Evolutionary conservation across 2,329 filamentous ascomycete species (phyloP).

Genomic region (Colletotrichum gloeosporioides): DNA sequence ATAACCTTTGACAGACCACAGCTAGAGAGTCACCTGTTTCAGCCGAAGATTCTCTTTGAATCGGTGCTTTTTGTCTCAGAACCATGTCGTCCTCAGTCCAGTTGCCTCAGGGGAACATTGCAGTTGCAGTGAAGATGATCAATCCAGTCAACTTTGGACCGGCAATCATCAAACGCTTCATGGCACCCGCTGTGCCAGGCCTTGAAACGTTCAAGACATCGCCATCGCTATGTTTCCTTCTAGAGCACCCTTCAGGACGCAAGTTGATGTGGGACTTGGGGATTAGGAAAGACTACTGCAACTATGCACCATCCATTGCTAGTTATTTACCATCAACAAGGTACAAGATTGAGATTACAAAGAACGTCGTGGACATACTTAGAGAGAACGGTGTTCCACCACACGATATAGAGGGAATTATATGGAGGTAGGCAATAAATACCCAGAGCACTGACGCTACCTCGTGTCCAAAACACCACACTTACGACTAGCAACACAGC

Average conservation of each 20-base stretch:
- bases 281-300: slow-evolving; percentile 32
- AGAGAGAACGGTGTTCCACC: slow-evolving; percentile 11
- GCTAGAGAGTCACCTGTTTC: not conserved
- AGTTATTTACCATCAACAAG: slow-evolving; percentile 30
- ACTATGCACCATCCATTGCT: slow-evolving; percentile 29
- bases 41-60: not conserved
- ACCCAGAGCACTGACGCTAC: not conserved
- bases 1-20: not conserved
- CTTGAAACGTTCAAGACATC: slow-evolving; percentile 35
- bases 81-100: not conserved
- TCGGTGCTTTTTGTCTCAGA: not conserved
- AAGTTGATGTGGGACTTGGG: slow-evolving; percentile 34
- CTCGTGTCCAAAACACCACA: not conserved
- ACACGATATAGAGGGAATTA: slow-evolving; percentile 12
- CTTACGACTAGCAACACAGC: slow-evolving; percentile 26
- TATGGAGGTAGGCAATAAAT: slow-evolving; percentile 6
- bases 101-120: slow-evolving; percentile 23
- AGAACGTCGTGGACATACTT: slow-evolving; percentile 30
- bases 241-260: slow-evolving; percentile 32
- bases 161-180: slow-evolving; percentile 41
- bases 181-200: slow-evolving; percentile 39
- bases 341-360: slow-evolving; percentile 29
- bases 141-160: slow-evolving; percentile 45
- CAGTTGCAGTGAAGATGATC: slow-evolving; percentile 36
- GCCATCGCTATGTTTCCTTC: slow-evolving; percentile 33